Percentiles rank a stretch among this genome's conserved stretches.
Conservation (phyloP, 805 yeast genomes). For the Brettanomyces nanus region DNA sequence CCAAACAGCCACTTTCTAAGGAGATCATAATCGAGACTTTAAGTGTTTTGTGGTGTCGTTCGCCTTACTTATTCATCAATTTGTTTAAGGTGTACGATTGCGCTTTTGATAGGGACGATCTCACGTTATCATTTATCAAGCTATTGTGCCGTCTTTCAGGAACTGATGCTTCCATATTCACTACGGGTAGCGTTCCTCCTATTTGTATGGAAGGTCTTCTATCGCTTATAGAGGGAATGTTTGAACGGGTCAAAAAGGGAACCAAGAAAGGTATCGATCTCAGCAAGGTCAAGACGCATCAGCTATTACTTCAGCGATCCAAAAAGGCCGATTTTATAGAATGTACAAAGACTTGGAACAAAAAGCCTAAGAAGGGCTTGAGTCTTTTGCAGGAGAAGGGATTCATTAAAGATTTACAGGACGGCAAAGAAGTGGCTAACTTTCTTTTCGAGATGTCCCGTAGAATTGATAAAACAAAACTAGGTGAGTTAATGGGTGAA, state of each 20-base stretch:
- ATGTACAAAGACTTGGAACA: slow-evolving; percentile 71
- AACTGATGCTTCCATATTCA: slow-evolving; percentile 73
- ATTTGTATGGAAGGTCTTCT: slow-evolving; percentile 84
- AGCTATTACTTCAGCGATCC: slow-evolving; percentile 34
- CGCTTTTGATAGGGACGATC: slow-evolving; percentile 76
- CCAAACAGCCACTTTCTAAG: slow-evolving; percentile 41
- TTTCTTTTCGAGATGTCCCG: slow-evolving; percentile 76
- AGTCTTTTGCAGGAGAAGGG: slow-evolving; percentile 54
- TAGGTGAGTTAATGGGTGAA: slow-evolving; percentile 83
- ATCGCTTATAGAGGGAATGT: slow-evolving; percentile 56
- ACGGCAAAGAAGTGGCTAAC: slow-evolving; percentile 55
- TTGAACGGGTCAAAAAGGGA: slow-evolving; percentile 37
- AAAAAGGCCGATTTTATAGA: slow-evolving; percentile 68
- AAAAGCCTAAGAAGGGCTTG: slow-evolving; percentile 71
- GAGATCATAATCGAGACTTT: slow-evolving; percentile 81
- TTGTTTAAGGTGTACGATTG: slow-evolving; percentile 84
- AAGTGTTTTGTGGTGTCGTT: slow-evolving; percentile 73
- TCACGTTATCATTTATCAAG: slow-evolving; percentile 59
- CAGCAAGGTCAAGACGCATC: slow-evolving; percentile 15
- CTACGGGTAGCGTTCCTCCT: slow-evolving; percentile 88
- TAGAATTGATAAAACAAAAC: slow-evolving; percentile 73
- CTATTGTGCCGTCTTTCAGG: slow-evolving; percentile 69
- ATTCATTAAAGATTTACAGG: slow-evolving; percentile 43
- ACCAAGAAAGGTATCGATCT: slow-evolving; percentile 18
- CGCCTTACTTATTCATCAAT: slow-evolving; percentile 68